Evolutionary conservation across 441 rosid genomes (phyloP).

Genomic region (Jatropha podagrica): DNA sequence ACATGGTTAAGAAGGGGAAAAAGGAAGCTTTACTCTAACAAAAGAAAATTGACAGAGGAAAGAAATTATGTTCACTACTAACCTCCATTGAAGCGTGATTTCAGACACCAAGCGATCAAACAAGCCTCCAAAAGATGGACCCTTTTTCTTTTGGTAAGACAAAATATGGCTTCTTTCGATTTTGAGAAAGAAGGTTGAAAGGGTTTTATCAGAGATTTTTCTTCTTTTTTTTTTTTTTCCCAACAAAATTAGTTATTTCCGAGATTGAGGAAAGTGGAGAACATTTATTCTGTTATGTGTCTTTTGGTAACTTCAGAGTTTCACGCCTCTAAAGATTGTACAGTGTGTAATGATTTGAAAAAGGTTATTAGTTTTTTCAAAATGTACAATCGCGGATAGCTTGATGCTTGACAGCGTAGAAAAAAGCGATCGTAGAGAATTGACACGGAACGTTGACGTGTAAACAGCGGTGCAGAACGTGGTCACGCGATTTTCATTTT

Average conservation of each 20-base stretch:
- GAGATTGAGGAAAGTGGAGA: neutral
- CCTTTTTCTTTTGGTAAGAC: neutral
- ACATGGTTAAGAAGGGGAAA: neutral
- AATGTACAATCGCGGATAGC: neutral
- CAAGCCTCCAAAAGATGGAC: neutral
- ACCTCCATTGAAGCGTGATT: constrained; percentile 11
- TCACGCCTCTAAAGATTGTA: neutral
- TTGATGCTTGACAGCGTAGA: neutral
- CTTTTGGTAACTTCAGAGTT: neutral
- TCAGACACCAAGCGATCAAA: neutral
- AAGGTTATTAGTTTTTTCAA: neutral
- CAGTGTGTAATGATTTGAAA: too few species aligned
- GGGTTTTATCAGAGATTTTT: neutral
- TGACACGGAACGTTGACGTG: neutral
- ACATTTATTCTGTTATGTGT: neutral
- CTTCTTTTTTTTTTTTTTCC: neutral
- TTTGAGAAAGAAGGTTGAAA: neutral
- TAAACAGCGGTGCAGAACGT: neutral
- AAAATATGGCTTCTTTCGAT: neutral
- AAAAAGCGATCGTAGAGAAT: neutral
- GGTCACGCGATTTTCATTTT: constrained; percentile 19
- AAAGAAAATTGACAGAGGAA: neutral
- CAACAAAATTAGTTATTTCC: neutral
- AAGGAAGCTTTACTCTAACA: neutral
- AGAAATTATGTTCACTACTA: neutral